These are phyloP conservation scores for Hypomyces perniciosus DNA, from an alignment of 2,329 filamentous ascomycete genomes.

Conservation along the genomic window DNA sequence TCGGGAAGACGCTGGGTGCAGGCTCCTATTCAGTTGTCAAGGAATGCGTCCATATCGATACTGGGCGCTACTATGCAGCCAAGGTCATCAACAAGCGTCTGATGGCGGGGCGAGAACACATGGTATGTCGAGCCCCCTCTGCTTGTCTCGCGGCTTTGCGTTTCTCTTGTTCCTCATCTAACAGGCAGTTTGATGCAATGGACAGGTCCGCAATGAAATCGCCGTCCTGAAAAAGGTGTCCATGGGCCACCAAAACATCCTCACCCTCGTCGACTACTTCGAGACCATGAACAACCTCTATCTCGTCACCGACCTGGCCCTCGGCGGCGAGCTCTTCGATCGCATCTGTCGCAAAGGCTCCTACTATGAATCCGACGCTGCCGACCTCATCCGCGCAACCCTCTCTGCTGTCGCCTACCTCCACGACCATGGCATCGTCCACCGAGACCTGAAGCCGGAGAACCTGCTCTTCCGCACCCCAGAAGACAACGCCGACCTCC, in stretches of 20 bases:
- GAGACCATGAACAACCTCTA: conserved; percentile 99
- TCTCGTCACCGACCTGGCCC: conserved; percentile 90
- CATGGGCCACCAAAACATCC: conserved; percentile 97
- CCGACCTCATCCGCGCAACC: conserved; percentile 88
- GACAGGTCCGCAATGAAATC: conserved; percentile 91
- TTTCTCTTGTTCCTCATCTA: background rate
- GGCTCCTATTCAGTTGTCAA: conserved; percentile 98
- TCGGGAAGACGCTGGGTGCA: conserved; percentile 92
- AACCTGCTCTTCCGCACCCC: conserved; percentile 95
- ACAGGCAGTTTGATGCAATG: background rate
- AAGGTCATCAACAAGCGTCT: conserved; percentile 99
- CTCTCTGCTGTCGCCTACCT: conserved; percentile 97
- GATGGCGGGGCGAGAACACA: conserved; percentile 96
- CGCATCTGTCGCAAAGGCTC: conserved; percentile 97
- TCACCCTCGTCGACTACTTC: conserved; percentile 97
- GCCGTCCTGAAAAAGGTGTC: conserved; percentile 96
- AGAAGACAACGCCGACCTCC: conserved; percentile 92
- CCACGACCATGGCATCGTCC: conserved; percentile 97
- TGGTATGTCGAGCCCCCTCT: conserved; percentile 53
- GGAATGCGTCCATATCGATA: conserved; percentile 98
- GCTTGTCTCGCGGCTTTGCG: background rate
- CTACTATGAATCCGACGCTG: conserved; percentile 96
- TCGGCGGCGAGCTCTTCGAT: conserved; percentile 95
- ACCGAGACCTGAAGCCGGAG: conserved; percentile 95
- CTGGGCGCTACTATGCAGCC: conserved; percentile 93